Base-by-base conservation (phyloP, 2,329 filamentous ascomycete species). In the Monosporascus sp. region DNA sequence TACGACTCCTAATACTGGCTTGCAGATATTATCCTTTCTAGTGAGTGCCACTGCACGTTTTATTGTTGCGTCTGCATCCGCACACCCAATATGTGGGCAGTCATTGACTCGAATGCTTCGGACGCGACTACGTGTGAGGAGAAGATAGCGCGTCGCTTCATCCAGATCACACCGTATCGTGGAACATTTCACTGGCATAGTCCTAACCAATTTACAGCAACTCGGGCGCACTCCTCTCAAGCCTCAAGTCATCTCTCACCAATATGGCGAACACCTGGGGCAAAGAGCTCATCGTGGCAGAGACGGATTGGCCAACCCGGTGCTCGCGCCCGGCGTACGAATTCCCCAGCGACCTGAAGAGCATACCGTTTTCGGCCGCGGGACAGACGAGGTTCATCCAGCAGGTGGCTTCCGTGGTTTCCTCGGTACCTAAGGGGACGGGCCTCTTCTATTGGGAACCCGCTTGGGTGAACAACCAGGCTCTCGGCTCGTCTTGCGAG, bases 381-480 rank as follows among this genome's bases (percentile, higher is more conserved):
- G 87, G 87, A 0, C 87, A 90, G 73, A 70, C 71, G 2, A 75
- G 73, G 2, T 90, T 83, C 68, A 68, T 90, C 50, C 72, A 81
- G 66, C 70, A 78, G 53, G 75, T 90, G 18, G 84, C 83, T 0
- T 71, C 71, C 1, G 72, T 82, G 1, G 77, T 89, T 0, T 70
- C 73, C 1, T 75, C 70, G 1, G 77, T 83, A 0, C 73, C 68
- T 1, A 75, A 77, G 1, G 84, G 84, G 0, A 68, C 72, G 27
- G 87, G 85, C 0, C 45, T 90, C 7, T 89, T 85, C 56, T 90
- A 89, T 59, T 90, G 86, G 86, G 86, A 90, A 65, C 85, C 85
- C 0, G 83, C 81, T 1, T 90, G 85, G 85, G 73, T 89, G 56
- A 74, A 82, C 42, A 89, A 88, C 67, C 77, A 79, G 11, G 78